Base-by-base conservation (phyloP, 177 flowering plant genomes). In the Vitis hybrid region DNA sequence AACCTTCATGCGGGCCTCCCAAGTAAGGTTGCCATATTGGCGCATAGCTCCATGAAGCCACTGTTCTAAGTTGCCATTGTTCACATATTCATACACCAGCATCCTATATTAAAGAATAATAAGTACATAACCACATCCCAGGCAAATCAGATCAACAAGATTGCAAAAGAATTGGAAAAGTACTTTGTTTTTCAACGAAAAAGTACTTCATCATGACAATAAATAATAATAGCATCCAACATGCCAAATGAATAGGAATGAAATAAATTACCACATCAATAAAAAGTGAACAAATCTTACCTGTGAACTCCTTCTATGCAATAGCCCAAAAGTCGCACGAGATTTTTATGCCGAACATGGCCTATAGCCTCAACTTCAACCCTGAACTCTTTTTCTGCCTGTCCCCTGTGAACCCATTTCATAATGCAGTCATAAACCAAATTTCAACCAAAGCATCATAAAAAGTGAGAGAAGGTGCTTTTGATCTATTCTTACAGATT, bases 321-420 rank as follows among this genome's bases (percentile, higher is more conserved):
- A 69, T 87, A 90, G 62, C 95, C 95, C 64, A 90, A 66, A 62
- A 90, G 89, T 40, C 92, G 83, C 60, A 90, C 95, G 32, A 90
- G 85, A 81, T 90, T 88, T 77, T 90, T 90, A 72, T 90, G 95
- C 59, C 95, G 84, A 74, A 88, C 95, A 82, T 90, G 91, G 66
- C 95, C 95, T 63, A 90, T 90, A 46, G 95, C 95, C 72, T 90
- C 95, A 72, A 90, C 95, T 82, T 90, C 94, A 61, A 90, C 89
- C 75, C 87, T 82, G 74, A 90, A 90, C 73, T 90, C 94, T 69
- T 80, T 88, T 77, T 90, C 91, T 7, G 91, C 91, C 68, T 88
- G 91, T 11, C 91, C 91, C 74, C 94, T 90, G 66, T 40, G 74
- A 11, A 73, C 19, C 59, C 35, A 77, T 61, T 60, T 66, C 70